Evolutionary conservation across 768 basidiomycete genomes (phyloP).

Genomic region (Lentinula guzmanii): DNA sequence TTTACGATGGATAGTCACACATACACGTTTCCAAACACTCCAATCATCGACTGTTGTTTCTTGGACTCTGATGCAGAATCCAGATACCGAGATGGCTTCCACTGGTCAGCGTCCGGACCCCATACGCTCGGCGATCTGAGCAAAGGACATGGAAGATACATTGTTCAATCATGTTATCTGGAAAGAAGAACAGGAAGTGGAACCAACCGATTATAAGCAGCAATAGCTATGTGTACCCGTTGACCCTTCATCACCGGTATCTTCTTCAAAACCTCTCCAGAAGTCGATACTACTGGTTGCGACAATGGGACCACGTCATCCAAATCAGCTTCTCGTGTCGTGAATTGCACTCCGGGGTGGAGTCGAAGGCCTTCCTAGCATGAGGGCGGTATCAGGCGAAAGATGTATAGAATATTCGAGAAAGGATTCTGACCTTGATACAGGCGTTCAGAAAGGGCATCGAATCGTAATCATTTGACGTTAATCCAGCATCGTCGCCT

Average conservation of each 20-base stretch:
- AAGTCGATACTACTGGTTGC: slow-evolving; percentile 24
- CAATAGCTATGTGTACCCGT: slow-evolving; percentile 26
- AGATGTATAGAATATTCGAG: neutral
- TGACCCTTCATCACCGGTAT: slow-evolving; percentile 29
- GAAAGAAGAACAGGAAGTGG: slow-evolving; percentile 1
- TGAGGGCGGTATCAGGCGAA: neutral
- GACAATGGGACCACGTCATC: slow-evolving; percentile 41
- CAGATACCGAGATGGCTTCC: slow-evolving; percentile 26
- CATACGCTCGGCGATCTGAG: slow-evolving; percentile 21
- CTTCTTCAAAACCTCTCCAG: slow-evolving; percentile 26
- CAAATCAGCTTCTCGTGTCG: slow-evolving; percentile 23
- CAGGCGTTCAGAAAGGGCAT: slow-evolving; percentile 22
- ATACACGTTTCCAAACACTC: slow-evolving; percentile 18
- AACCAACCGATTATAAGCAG: slow-evolving; percentile 30
- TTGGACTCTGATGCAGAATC: slow-evolving; percentile 8
- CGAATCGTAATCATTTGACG: slow-evolving; percentile 22
- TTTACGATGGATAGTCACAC: neutral
- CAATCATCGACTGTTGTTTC: slow-evolving; percentile 6
- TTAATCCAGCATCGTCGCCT: slow-evolving; percentile 11
- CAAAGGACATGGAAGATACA: slow-evolving; percentile 18
- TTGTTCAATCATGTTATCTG: neutral
- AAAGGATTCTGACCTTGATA: slow-evolving; percentile 13
- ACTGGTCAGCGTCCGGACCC: slow-evolving; percentile 28
- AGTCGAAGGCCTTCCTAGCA: slow-evolving; percentile 23
- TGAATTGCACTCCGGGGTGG: slow-evolving; percentile 25